A percentile compares a stretch with the other conserved stretches of the same genome.
Evolutionary conservation across 1,139 yeast species (phyloP).

Genomic region (Saccharomyces uvarum): DNA sequence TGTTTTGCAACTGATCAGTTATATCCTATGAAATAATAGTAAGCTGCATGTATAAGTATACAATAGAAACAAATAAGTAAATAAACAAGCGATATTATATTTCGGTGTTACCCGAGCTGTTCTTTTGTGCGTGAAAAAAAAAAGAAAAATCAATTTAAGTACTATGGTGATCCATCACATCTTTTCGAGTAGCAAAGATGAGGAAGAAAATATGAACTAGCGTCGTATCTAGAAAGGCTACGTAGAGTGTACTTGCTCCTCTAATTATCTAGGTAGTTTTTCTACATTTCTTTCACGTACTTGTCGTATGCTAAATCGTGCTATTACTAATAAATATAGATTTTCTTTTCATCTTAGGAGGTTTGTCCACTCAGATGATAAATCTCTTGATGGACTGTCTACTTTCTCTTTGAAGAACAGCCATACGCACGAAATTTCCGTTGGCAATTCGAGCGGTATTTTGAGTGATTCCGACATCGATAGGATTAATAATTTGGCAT

Average conservation of each 20-base stretch:
- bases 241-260: background rate
- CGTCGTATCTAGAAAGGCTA: background rate
- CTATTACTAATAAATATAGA: background rate
- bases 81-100: background rate
- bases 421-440: background rate
- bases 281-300: background rate
- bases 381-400: background rate
- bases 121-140: background rate
- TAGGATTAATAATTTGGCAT: background rate
- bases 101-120: background rate
- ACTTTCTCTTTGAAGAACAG: background rate
- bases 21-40: constrained; percentile 37
- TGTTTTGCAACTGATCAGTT: constrained; percentile 54
- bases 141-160: background rate
- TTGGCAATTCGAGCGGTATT: background rate
- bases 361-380: background rate
- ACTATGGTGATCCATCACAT: background rate
- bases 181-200: background rate
- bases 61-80: background rate
- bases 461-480: background rate
- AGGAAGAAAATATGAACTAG: background rate
- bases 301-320: background rate
- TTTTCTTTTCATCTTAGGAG: background rate
- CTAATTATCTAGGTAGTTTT: background rate
- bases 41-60: background rate